Base-by-base conservation (phyloP, 2,329 filamentous ascomycete genomes). In the Botryotinia narcissicola region DNA sequence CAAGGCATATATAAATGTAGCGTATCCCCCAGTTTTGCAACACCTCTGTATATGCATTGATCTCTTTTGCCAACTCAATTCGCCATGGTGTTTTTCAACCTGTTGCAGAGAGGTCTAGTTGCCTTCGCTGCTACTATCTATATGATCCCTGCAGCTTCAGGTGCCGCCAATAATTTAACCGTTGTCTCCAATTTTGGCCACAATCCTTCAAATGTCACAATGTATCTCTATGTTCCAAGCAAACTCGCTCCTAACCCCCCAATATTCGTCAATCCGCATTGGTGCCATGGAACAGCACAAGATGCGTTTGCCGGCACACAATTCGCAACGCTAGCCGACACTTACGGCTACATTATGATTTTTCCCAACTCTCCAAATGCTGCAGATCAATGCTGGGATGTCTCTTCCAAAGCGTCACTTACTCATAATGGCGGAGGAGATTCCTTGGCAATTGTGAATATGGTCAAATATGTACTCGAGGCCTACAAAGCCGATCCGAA, bases 311-410 rank as follows among this genome's bases (percentile, higher is more conserved):
- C 75, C 0, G 75, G 73, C 25, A 80, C 81, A 22, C 75, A 86
- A 20, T 91, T 87, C 79, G 85, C 86, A 32, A 82, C 82, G 1
- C 82, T 88, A 18, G 86, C 89, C 6, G 85, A 87, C 74, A 78
- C 82, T 62, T 83, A 88, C 71, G 88, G 87, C 40, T 90, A 87
- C 80, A 89, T 91, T 70, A 84, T 87, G 74, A 87, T 90, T 78
- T 90, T 88, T 79, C 87, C 87, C 1, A 83, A 85, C 75, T 85
- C 85, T 2, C 86, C 86, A 0, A 32, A 70, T 9, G 85, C 87
- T 76, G 80, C 80, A n/a, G 87, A 83, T 20, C 81, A 81, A 75
- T 90, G 88, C 82, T 90, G 88, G 87, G 89, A 91, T 75, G 88
- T 90, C 1, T 85, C 85, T 16, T 87, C 85, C 35, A 82, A 81